Evolutionary conservation across 2,329 filamentous ascomycete species (phyloP), one percentile per base, ranked within the genome.

Genomic region (Elsinoe australis): DNA sequence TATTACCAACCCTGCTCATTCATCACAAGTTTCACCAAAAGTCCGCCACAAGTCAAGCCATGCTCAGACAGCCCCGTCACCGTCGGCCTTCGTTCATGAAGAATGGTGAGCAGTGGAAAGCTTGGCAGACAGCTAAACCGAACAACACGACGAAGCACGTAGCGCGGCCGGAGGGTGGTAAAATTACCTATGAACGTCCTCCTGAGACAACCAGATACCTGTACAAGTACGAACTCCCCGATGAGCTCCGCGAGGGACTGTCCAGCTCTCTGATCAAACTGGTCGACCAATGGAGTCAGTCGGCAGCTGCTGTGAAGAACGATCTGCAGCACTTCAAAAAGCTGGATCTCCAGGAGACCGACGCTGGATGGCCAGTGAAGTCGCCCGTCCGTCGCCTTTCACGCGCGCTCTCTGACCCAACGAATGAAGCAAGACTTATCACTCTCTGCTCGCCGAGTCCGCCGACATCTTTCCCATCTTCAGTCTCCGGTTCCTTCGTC

Each of bases 241-340:
- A 49, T 17, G 15, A 33, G 5, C 47, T 10, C 24, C 9, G 19
- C 12, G 21, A 14, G 65, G 57, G 59, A 38, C 58, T 69, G 41
- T 61, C 68, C 0, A 53, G 64, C 19, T 55, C 61, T 9, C 56
- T 71, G 19, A 61, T 63, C 58, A 52, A 59, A 21, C 57, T 54
- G 22, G 51, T 69, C 22, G 57, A 61, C 3, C 58, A 63, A 24
- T 63, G 71, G 56, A 64, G 67, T 53, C 64, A 65, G 39, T 63
- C 68, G 44, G 70, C 67, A 33, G 71, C 71, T 14, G 69, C 69
- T 29, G 64, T 71, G 26, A 59, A 63, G 53, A 72, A 69, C 39
- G 61, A 67, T 51, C 56, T 67, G 29, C 59, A 59, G 22, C 61
- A 64, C 21, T 58, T 66, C 36, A 52, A 59, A 7, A 54, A 56